Percentiles rank a stretch among this genome's conserved stretches.
Conservation (phyloP, 768 basidiomycete genomes). For the Boletales sp. region DNA sequence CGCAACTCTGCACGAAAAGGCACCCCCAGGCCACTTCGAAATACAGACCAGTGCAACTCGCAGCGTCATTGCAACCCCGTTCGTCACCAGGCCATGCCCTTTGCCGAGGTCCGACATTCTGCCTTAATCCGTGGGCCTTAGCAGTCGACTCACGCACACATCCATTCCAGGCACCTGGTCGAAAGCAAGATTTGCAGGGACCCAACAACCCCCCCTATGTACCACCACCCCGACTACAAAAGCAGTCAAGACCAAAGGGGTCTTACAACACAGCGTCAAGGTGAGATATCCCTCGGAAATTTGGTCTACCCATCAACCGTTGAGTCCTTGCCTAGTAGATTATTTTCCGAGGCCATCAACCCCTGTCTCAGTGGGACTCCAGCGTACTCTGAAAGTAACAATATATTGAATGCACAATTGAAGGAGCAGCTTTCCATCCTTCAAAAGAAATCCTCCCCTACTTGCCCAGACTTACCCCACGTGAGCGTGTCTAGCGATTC, state of each 20-base stretch:
- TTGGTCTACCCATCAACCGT: not conserved
- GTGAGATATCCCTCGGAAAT: not conserved
- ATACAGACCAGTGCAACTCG: not conserved
- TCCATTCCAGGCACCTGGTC: constrained; percentile 1
- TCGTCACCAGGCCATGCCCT: not conserved
- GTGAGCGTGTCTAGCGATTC: constrained; percentile 2
- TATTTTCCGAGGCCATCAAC: not conserved
- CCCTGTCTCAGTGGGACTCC: not conserved
- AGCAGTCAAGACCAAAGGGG: not conserved
- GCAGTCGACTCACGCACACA: not conserved
- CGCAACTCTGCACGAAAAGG: not conserved
- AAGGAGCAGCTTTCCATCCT: not conserved
- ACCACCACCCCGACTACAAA: constrained; percentile 6
- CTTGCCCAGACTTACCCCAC: not conserved
- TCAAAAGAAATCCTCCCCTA: not conserved
- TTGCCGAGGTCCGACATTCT: constrained; percentile 2
- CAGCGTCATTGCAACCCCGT: not conserved
- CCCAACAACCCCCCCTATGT: not conserved
- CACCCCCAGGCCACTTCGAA: not conserved
- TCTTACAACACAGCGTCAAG: not conserved
- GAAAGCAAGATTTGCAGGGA: not conserved
- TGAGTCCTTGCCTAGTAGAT: not conserved
- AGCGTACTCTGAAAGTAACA: not conserved
- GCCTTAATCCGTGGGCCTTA: not conserved
- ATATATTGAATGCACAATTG: not conserved